Base-by-base conservation (phyloP, 2,329 filamentous ascomycete species). In the Fusarium tricinctum region DNA sequence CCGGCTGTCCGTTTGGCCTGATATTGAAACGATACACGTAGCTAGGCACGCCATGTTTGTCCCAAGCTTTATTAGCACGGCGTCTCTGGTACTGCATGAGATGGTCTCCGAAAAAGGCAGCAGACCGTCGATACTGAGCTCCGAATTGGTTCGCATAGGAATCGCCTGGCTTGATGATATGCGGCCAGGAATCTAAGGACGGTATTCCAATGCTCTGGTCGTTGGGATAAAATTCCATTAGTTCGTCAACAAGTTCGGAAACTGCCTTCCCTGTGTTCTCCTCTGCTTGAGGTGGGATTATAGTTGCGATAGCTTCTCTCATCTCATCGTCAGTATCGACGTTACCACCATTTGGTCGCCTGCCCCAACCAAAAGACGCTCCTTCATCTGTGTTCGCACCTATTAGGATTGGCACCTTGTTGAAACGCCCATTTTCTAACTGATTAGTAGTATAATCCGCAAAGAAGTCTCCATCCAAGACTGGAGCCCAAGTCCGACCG, bases 401-500 rank as follows among this genome's bases (percentile, higher is more conserved):
- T 28, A 78, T 74, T 1, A 82, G 69, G 3, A 79, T 39, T 0
- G 79, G 78, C 0, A 81, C 75, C 51, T 75, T 73, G 43, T 74
- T 72, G 46, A 81, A 82, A 10, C 71, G 62, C 2, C 79, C 79
- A 0, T 69, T 65, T 3, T 48, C 35, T 1, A 80, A 45, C 46
- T 79, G 78, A 47, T 74, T 73, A 12, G 76, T 69, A 13, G 69
- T 69, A 52, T 74, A 75, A 22, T 76, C 73, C 7, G 65, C 60
- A 22, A 81, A 68, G 48, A 81, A 80, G 48, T 81, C 79, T 17
- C 70, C 62, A 46, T 81, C 80, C 22, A 80, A 57, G 7, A 77
- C 71, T 2, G 78, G 78, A 4, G 70, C 47, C 70, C 70, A 74
- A 8, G 56, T 45, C 6, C 49, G 49, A 15, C 63, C 40, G 9